Percentiles rank a stretch among this genome's conserved stretches.
Evolutionary conservation across 306 rosid species (phyloP).

Genomic region (Cucurbita argyrosperma): DNA sequence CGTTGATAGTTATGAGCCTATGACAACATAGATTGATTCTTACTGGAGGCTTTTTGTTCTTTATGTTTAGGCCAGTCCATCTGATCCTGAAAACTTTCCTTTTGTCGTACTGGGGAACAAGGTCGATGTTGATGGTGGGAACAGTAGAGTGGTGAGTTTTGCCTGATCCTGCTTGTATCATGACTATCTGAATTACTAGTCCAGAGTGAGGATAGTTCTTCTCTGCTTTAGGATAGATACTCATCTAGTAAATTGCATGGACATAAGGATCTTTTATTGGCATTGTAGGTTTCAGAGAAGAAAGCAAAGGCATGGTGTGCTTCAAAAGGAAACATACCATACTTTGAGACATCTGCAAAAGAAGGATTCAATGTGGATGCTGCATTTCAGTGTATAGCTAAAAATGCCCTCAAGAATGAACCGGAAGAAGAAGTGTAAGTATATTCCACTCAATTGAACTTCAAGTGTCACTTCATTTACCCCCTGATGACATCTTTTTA

Average conservation of each 20-base stretch:
- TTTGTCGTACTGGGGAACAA: conserved; percentile 98
- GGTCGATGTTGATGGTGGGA: conserved; percentile 94
- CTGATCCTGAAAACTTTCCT: conserved; percentile 96
- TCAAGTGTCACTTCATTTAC: neutral
- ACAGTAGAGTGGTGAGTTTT: conserved; percentile 82
- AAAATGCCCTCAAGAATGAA: conserved; percentile 96
- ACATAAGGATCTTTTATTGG: neutral
- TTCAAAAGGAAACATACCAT: conserved; percentile 96
- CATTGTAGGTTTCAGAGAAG: conserved; percentile 83
- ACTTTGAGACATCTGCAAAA: conserved; percentile 96
- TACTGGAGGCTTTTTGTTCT: conserved; percentile 5
- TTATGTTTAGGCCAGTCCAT: conserved; percentile 89
- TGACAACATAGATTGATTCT: neutral
- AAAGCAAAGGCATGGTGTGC: conserved; percentile 99
- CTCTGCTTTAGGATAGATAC: neutral
- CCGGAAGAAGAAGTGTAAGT: conserved; percentile 98
- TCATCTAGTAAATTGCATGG: neutral
- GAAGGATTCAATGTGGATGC: conserved; percentile 97
- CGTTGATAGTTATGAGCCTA: neutral
- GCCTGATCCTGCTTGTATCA: neutral
- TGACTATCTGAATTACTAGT: neutral
- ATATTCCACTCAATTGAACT: neutral
- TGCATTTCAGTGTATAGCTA: conserved; percentile 96
- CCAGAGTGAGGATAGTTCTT: neutral
- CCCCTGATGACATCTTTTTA: neutral